phyloP scores from a whole-genome alignment of 345 rosid species.

The Stellera chamaejasme region DNA sequence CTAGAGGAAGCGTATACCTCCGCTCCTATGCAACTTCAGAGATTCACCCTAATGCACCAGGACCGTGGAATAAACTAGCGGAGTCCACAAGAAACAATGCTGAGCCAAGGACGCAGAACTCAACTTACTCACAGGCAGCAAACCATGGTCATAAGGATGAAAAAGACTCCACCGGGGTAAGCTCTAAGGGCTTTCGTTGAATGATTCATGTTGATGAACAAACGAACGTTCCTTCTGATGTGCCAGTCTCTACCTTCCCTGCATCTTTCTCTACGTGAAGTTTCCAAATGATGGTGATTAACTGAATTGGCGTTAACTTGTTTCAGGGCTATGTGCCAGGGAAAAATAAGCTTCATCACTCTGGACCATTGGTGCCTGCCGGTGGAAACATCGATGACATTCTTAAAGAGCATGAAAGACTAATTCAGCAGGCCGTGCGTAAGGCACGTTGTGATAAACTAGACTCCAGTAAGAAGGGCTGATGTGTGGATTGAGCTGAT shows the following conservation, averaged over 20 bases:
- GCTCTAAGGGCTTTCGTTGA: not conserved
- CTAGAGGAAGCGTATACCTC: constrained; percentile 20
- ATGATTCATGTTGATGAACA: too few species aligned
- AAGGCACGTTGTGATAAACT: constrained; percentile 62
- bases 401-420: constrained; percentile 87
- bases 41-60: constrained; percentile 40
- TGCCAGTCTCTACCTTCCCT: not conserved
- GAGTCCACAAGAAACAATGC: constrained; percentile 22
- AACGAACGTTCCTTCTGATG: too few species aligned
- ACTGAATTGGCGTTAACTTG: constrained; percentile 9
- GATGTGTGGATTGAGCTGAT: constrained; percentile 17
- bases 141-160: constrained; percentile 19
- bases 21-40: constrained; percentile 31
- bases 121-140: constrained; percentile 22
- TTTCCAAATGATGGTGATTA: not conserved
- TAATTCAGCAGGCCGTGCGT: constrained; percentile 84
- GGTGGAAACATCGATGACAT: constrained; percentile 84
- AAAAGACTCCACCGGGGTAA: constrained; percentile 34
- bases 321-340: constrained; percentile 50
- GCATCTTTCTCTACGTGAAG: not conserved
- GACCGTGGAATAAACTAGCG: constrained; percentile 21
- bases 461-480: constrained; percentile 29
- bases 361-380: constrained; percentile 90
- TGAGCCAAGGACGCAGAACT: constrained; percentile 24
- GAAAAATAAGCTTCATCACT: constrained; percentile 73